These are phyloP conservation scores for Exophiala bonariae DNA, from an alignment of 2,329 filamentous ascomycete genomes.

Conservation along the genomic window DNA sequence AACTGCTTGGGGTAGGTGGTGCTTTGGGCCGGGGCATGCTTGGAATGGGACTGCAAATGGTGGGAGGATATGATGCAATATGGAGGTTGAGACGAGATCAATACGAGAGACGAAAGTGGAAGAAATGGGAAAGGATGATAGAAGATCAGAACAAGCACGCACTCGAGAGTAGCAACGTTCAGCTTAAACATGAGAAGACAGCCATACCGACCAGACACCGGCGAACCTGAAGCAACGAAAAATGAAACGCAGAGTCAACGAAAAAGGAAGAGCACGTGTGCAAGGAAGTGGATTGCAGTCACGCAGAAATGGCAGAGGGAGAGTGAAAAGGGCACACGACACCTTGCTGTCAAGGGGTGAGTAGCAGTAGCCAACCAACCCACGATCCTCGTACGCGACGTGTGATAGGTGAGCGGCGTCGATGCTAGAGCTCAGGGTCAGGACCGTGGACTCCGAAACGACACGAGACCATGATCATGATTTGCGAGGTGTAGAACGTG, in stretches of 20 bases:
- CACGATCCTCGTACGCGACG: conserved; percentile 17
- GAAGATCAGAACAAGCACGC: neutral
- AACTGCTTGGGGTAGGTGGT: conserved; percentile 77
- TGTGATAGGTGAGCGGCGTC: conserved; percentile 14
- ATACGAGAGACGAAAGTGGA: neutral
- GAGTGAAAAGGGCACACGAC: conserved; percentile 19
- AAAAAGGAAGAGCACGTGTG: conserved; percentile 18
- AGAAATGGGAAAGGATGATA: neutral
- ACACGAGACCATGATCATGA: neutral
- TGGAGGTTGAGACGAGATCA: neutral
- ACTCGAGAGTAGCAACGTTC: neutral
- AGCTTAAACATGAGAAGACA: neutral
- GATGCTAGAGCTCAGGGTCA: too few species aligned
- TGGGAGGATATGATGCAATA: neutral
- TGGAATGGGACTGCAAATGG: neutral
- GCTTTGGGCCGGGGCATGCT: conserved; percentile 65
- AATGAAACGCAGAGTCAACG: conserved; percentile 4
- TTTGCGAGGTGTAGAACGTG: neutral
- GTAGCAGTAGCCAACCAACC: neutral
- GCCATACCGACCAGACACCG: too few species aligned
- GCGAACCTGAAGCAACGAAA: neutral
- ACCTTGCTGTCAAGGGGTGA: conserved; percentile 1
- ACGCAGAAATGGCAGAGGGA: too few species aligned
- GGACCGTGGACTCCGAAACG: too few species aligned
- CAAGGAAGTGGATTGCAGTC: conserved; percentile 1